These are phyloP conservation scores for Xylariaceae sp. DNA, from an alignment of 2,329 filamentous ascomycete genomes.

Conservation along the genomic window DNA sequence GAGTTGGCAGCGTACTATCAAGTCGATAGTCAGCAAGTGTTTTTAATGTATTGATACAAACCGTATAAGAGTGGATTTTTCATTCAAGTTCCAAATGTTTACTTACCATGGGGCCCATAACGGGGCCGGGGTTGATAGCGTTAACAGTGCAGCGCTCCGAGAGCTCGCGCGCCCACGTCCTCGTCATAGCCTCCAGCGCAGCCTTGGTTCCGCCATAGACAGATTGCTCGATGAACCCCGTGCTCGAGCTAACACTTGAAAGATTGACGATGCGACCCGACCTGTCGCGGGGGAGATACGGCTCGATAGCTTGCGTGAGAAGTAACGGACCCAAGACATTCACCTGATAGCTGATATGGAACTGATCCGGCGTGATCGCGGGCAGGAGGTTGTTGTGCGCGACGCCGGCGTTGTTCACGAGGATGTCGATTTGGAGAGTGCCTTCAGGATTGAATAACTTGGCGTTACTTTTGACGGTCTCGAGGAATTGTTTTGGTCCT, in stretches of 20 bases:
- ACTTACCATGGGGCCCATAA: conserved; percentile 35
- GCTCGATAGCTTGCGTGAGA: conserved; percentile 67
- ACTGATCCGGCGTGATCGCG: conserved; percentile 59
- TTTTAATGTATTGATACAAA: no score
- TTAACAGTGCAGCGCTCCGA: conserved; percentile 52
- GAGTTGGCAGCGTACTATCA: conserved; percentile 41
- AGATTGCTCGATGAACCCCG: conserved; percentile 51
- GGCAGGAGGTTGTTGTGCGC: conserved; percentile 61
- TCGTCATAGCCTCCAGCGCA: conserved; percentile 56
- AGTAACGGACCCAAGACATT: conserved; percentile 81
- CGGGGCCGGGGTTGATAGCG: conserved; percentile 54
- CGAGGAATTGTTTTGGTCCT: conserved; percentile 58
- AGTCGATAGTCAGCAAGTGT: conserved; percentile 41
- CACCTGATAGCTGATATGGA: conserved; percentile 68
- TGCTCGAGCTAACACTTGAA: conserved; percentile 50
- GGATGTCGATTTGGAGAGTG: conserved; percentile 69
- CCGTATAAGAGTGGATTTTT: no score
- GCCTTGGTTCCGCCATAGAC: conserved; percentile 58
- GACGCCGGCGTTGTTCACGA: conserved; percentile 83
- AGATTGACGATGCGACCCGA: conserved; percentile 54
- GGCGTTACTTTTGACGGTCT: conserved; percentile 53
- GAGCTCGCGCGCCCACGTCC: conserved; percentile 56
- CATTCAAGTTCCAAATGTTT: no score
- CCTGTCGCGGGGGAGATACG: conserved; percentile 66
- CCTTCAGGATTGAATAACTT: conserved; percentile 36